Percentiles rank a stretch among this genome's conserved stretches.
phyloP scores from a whole-genome alignment of 177 flowering plant genomes.

The Telopea speciosissima region DNA sequence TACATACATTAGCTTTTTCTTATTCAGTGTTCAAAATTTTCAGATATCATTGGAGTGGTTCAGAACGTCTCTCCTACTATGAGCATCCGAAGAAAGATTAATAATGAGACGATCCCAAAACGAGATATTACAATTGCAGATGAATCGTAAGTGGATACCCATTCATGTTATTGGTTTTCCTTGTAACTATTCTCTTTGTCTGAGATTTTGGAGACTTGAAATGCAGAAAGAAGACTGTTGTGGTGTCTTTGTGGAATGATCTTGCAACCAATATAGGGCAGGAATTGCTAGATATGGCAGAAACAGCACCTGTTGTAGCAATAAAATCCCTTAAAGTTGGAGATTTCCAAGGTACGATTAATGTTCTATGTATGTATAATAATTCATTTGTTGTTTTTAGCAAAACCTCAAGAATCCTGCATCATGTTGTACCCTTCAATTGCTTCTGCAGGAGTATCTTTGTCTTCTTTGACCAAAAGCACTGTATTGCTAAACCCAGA shows the following conservation, averaged over 20 bases:
- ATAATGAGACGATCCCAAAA: constrained; percentile 80
- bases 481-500: constrained; percentile 63
- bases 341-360: constrained; percentile 70
- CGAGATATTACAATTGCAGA: constrained; percentile 96
- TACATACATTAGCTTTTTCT: not conserved
- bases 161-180: not conserved
- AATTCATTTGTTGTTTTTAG: too few species aligned
- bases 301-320: constrained; percentile 71
- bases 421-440: too few species aligned
- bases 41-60: constrained; percentile 91
- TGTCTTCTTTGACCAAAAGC: constrained; percentile 67
- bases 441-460: constrained; percentile 62
- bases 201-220: constrained; percentile 5
- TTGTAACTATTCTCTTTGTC: not conserved
- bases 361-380: not conserved
- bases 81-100: constrained; percentile 72
- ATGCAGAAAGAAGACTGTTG: constrained; percentile 84
- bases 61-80: constrained; percentile 75
- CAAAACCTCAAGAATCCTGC: too few species aligned
- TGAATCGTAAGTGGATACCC: constrained; percentile 56
- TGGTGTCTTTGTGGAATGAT: constrained; percentile 87
- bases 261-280: constrained; percentile 77
- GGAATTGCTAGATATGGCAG: constrained; percentile 69
- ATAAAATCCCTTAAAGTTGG: constrained; percentile 82
- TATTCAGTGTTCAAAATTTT: not conserved